Base-by-base conservation (phyloP, 2,329 filamentous ascomycete genomes). In the Fusarium setosum region DNA sequence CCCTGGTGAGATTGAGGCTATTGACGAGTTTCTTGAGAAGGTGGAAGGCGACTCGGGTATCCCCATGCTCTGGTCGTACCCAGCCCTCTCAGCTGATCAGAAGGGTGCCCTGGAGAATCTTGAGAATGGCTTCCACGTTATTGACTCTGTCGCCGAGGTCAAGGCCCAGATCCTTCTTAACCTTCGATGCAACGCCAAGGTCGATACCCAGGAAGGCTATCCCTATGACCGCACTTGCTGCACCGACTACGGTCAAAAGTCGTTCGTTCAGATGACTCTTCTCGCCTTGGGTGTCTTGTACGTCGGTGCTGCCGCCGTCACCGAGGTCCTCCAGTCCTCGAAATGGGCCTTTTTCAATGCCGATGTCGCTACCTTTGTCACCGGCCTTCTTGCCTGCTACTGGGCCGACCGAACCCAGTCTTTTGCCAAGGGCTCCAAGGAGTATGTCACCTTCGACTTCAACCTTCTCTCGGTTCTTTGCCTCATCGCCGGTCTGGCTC, bases 191-290 rank as follows among this genome's bases (percentile, higher is more conserved):
- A 88, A 65, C 72, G 81, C 73, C 65, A 80, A 65, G 68, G 76
- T 61, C 57, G 73, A 61, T 67, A 73, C 55, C 3, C 52, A 68
- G n/a, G 64, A 67, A 17, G 74, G 75, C 20, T 81, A 81, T 55
- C 80, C 82, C 1, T 83, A 82, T 63, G 75, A 82, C 47, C 77
- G 81, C 53, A 86, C 84, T 9, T 88, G 86, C 71, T 88, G 86
- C 67, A 82, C 76, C 41, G 78, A 78, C 40, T 87, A 87, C 63
- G 71, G 75, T 8, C 49, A 49, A 9, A 70, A 60, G 23, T 59
- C 71, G 1, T 57, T 65, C 8, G 42, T 73, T 2, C 74, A 76
- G 55, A 21, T 67, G 4, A 24, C 66, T 0, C 32, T 75, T 4
- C 59, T 76, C 4, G 35, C 51, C 2, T 23, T 71, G 6, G 67